These are phyloP conservation scores for Podosphaera aphanis DNA, from an alignment of 2,329 filamentous ascomycete species.

Conservation along the genomic window DNA sequence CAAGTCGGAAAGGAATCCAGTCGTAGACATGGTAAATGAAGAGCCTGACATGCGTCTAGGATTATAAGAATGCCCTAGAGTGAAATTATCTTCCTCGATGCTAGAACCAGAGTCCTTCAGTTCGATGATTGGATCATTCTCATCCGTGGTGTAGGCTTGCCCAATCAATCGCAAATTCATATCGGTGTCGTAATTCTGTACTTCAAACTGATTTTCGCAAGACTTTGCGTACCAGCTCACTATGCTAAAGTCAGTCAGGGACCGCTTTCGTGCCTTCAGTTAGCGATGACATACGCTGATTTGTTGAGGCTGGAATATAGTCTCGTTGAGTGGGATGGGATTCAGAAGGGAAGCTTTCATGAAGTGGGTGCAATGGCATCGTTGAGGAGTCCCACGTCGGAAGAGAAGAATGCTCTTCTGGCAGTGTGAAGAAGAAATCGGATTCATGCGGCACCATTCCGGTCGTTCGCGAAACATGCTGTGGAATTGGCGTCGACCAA, in stretches of 20 bases:
- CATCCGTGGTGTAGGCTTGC: constrained; percentile 38
- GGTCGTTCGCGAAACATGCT: constrained; percentile 23
- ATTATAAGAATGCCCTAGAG: constrained; percentile 28
- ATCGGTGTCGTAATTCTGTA: constrained; percentile 31
- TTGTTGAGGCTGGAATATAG: constrained; percentile 26
- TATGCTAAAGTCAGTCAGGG: constrained; percentile 13
- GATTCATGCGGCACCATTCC: constrained; percentile 35
- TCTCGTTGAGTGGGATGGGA: constrained; percentile 35
- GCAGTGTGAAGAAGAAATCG: constrained; percentile 33
- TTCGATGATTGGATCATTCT: constrained; percentile 38
- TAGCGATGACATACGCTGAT: constrained; percentile 6
- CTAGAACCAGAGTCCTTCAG: constrained; percentile 26
- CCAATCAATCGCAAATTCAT: constrained; percentile 26
- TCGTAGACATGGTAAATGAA: constrained; percentile 49
- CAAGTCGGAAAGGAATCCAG: constrained; percentile 40
- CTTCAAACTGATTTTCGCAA: constrained; percentile 31
- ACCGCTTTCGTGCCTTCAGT: constrained; percentile 4
- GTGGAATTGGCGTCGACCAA: constrained; percentile 32
- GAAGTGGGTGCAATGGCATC: constrained; percentile 20
- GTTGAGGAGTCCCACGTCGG: constrained; percentile 33
- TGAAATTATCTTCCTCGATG: constrained; percentile 27
- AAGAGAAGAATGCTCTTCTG: constrained; percentile 27
- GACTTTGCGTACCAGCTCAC: constrained; percentile 30
- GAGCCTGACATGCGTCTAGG: constrained; percentile 46
- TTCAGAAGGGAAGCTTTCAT: constrained; percentile 24